Conservation (phyloP, 306 rosid genomes). For the Castanea crenata region DNA sequence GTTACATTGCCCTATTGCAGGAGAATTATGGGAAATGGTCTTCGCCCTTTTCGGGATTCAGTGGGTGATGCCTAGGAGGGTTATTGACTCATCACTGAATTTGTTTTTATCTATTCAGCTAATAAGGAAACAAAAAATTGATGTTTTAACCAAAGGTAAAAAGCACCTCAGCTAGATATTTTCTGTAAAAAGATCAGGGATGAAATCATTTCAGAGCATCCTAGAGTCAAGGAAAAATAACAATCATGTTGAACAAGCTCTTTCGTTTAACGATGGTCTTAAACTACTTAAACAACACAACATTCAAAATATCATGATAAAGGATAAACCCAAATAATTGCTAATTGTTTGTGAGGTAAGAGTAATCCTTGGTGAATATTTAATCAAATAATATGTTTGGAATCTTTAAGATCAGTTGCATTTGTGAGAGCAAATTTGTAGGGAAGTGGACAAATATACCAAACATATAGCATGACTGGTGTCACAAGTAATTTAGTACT, state of each 20-base stretch:
- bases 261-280: background rate
- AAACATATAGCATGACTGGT: background rate
- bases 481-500: background rate
- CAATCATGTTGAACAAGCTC: background rate
- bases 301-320: background rate
- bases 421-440: background rate
- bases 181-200: background rate
- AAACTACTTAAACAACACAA: background rate
- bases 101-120: background rate
- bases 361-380: background rate
- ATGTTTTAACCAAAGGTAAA: background rate
- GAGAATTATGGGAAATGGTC: too few relatives aligned
- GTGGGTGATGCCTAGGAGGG: too few relatives aligned
- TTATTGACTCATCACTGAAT: background rate
- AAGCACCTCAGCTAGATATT: background rate
- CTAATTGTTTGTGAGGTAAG: background rate
- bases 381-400: background rate
- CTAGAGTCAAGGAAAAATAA: background rate
- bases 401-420: background rate
- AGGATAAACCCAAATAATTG: background rate
- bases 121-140: background rate
- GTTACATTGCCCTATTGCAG: too few relatives aligned
- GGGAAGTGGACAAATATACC: background rate
- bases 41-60: too few relatives aligned
- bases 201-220: constrained; percentile 1